A percentile compares a stretch with the other conserved stretches of the same genome.
Evolutionary conservation across 202 grass and related monocot species (phyloP).

Genomic region (Eragrostis tef): DNA sequence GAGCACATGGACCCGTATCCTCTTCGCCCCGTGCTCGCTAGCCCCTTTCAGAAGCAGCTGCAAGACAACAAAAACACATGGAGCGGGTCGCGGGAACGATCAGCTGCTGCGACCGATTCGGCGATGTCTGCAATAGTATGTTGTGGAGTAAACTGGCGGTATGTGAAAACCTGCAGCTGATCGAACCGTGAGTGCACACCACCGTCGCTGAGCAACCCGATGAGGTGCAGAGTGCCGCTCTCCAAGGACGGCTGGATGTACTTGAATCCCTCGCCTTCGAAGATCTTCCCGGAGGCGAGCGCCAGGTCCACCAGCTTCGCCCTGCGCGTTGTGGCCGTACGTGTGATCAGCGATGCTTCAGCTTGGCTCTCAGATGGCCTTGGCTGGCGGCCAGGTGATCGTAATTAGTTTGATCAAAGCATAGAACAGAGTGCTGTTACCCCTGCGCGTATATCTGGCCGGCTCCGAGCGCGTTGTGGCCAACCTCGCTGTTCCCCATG

Average conservation of each 20-base stretch:
- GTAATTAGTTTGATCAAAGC: background rate
- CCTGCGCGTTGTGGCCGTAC: conserved; percentile 21
- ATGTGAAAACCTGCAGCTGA: conserved; percentile 57
- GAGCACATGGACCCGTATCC: conserved; percentile 66
- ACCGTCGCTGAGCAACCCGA: conserved; percentile 70
- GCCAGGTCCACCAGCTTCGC: conserved; percentile 67
- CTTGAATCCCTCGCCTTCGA: conserved; percentile 68
- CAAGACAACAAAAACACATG: background rate
- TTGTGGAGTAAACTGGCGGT: background rate
- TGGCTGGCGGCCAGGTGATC: too few species aligned
- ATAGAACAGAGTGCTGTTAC: conserved; percentile 33
- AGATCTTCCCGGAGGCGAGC: conserved; percentile 61
- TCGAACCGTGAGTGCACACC: conserved; percentile 78
- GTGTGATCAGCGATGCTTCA: background rate
- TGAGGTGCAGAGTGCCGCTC: conserved; percentile 67
- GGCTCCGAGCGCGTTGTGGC: conserved; percentile 66
- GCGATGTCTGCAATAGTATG: background rate
- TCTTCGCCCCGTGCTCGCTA: conserved; percentile 64
- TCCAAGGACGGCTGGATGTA: conserved; percentile 66
- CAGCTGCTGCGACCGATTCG: background rate
- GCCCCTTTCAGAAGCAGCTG: conserved; percentile 75
- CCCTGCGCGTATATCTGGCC: conserved; percentile 68
- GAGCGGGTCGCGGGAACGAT: background rate
- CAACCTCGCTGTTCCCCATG: conserved; percentile 78
- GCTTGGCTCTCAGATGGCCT: too few species aligned